Base-by-base conservation (phyloP, 208 protist species). In the Porcisia deanei region DNA sequence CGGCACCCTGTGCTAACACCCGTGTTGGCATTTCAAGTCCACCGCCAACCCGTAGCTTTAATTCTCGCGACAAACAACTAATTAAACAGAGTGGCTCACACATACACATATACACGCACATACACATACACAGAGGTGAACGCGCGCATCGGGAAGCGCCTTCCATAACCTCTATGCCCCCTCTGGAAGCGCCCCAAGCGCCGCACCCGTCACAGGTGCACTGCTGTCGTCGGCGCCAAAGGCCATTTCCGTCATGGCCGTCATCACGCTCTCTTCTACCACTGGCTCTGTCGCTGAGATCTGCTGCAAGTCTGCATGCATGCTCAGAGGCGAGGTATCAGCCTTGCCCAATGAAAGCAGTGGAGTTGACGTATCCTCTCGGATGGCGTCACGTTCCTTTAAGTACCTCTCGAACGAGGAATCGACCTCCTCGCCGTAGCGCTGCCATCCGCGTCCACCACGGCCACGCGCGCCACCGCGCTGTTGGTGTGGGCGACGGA, bases 381-480 rank as follows among this genome's bases (percentile, higher is more conserved):
- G 25, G 34, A 22, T 68, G 16, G 66, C 69, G 41, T 92, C 82
- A 43, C 86, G 77, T n/a, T 91, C 88, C 9, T 66, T 67, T 43
- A 90, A 88, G 82, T 90, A 91, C 47, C 75, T 66, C 66, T 91
- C 85, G 58, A 91, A 88, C 22, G 81, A 83, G n/a, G 53, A 58
- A 30, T 85, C 88, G 20, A 94, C 80, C 45, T 73, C 79, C 39
- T 89, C 80, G 41, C 81, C 77, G 47, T 79, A 59, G 18, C 88
- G 75, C 7, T 80, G 82, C 54, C 84, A 75, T 37, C 81, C 71
- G 41, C 83, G 57, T 43, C 78, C 67, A 14, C 76, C 77, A 43
- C 86, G 79, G 43, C 88, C 85, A 59, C 84, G 82, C 6, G 81
- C 76, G 6, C 85, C 70, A 41, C 81, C 75, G 22, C 82, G 79